Evolutionary conservation across 345 rosid species (phyloP), one percentile per base, ranked within the genome.

Genomic region (Aquilaria yunnanensis): DNA sequence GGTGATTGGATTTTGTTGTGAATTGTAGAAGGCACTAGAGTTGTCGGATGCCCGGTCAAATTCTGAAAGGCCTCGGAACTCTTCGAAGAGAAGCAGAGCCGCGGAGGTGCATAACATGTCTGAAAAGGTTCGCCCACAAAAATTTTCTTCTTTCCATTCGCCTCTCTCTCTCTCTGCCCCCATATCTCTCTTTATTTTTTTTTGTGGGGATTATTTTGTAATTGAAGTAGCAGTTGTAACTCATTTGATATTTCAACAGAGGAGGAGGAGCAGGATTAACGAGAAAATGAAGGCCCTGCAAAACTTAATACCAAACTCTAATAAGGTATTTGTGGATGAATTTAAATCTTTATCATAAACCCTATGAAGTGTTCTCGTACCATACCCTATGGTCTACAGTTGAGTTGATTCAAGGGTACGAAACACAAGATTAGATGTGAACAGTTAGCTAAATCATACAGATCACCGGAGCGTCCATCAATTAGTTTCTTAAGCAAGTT

Each of bases 231-330:
- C 59, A 67, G 61, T 54, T 14, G 23, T 61, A 54, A 61, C 6
- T 65, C 66, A 51, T 72, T 64, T 37, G 43, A 37, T 37, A 9
- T 37, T 9, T 37, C 7, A 37, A 53, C 73, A 88, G 96, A 82
- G 80, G 73, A 80, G 96, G 66, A 85, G 96, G 69, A 86, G 83
- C 66, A 81, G 81, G 75, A 88, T 88, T 62, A 88, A 88, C 59
- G 96, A 86, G 78, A 88, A 82, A 80, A 81, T 86, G 96, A 88
- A 80, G 71, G 92, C 92, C 7, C 77, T 88, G 60, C 96, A 88
- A 76, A 84, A 80, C 61, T 68, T 85, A 53, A 79, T 88, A 47
- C 96, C 96, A 3, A 88, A 86, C 74, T 85, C 96, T 65, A 88
- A 82, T 63, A 88, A 88, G 86, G 96, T 86, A 61, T 2, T 51